Percentiles rank a stretch among this genome's conserved stretches.
phyloP scores from a whole-genome alignment of 2,329 filamentous ascomycete genomes.

The Penicillium sclerotigenum region DNA sequence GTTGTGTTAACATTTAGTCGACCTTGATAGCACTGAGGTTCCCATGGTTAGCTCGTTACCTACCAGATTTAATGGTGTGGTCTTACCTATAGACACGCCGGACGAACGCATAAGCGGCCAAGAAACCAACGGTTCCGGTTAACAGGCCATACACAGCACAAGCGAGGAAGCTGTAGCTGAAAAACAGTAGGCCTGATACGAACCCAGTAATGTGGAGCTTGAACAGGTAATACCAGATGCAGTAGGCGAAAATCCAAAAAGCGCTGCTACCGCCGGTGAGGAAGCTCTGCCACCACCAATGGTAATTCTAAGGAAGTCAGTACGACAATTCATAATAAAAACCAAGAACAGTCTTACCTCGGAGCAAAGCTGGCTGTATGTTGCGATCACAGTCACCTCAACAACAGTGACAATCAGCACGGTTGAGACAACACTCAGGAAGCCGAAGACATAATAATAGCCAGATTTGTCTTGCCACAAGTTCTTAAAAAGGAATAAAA shows the following conservation, averaged over 20 bases:
- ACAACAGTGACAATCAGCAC: constrained; percentile 74
- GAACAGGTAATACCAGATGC: constrained; percentile 77
- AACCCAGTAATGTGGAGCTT: constrained; percentile 79
- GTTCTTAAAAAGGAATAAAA: constrained; percentile 82
- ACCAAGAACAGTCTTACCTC: constrained; percentile 53
- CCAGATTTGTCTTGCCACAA: constrained; percentile 88
- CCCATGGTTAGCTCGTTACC: constrained; percentile 3
- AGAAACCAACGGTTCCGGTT: constrained; percentile 78
- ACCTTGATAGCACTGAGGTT: constrained; percentile 34
- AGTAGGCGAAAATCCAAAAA: constrained; percentile 79
- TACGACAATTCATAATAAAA: background rate
- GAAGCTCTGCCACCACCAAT: constrained; percentile 93
- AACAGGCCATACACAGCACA: constrained; percentile 77
- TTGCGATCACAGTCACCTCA: constrained; percentile 78
- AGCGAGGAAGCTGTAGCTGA: constrained; percentile 77
- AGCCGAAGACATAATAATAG: constrained; percentile 90
- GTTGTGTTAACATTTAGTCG: constrained; percentile 21
- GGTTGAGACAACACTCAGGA: constrained; percentile 68
- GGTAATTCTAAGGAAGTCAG: constrained; percentile 59
- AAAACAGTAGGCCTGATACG: constrained; percentile 76
- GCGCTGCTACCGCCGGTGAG: constrained; percentile 71
- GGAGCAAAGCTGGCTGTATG: constrained; percentile 76
- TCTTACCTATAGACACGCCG: constrained; percentile 75
- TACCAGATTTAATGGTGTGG: background rate
- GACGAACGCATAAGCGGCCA: constrained; percentile 81